phyloP scores from a whole-genome alignment of 805 yeast genomes.

The Teunomyces funiuensis region DNA sequence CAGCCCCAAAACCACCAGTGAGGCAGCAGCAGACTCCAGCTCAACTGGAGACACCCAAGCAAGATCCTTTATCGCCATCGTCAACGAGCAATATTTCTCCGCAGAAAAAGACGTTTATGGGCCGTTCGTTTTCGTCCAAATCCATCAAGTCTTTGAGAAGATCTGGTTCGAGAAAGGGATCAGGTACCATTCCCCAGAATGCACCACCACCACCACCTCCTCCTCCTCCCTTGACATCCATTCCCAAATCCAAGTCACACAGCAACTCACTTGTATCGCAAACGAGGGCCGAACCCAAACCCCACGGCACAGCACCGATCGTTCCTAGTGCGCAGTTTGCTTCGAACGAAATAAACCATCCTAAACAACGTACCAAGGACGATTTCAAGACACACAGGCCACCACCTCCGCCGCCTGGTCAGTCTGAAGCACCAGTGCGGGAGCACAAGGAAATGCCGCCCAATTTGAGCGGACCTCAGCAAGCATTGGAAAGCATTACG shows the following conservation, averaged over 20 bases:
- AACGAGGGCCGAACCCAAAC: conserved; percentile 19
- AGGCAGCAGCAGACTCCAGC: conserved; percentile 10
- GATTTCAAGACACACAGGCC: conserved; percentile 38
- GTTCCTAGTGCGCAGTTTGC: conserved; percentile 29
- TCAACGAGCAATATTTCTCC: conserved; percentile 13
- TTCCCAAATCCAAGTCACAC: conserved; percentile 45
- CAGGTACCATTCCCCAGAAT: conserved; percentile 7
- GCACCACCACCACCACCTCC: conserved; percentile 11
- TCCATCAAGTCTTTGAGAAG: conserved; percentile 33
- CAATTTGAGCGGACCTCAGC: conserved; percentile 27
- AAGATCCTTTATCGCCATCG: conserved; percentile 10
- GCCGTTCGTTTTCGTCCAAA: conserved; percentile 40
- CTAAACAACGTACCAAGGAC: conserved; percentile 20
- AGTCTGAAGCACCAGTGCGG: not conserved
- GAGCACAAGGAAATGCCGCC: conserved; percentile 29
- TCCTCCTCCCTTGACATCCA: conserved; percentile 19
- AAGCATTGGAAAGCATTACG: conserved; percentile 18
- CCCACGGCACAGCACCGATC: conserved; percentile 41
- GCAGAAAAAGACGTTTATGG: conserved; percentile 21
- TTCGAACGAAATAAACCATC: conserved; percentile 9
- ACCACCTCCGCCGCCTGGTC: conserved; percentile 43
- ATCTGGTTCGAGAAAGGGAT: conserved; percentile 23
- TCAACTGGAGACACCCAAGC: conserved; percentile 7
- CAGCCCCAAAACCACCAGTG: conserved; percentile 63
- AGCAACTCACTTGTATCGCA: conserved; percentile 35